Conservation (phyloP, 208 protist genomes). For the Giardia duodenalis region DNA sequence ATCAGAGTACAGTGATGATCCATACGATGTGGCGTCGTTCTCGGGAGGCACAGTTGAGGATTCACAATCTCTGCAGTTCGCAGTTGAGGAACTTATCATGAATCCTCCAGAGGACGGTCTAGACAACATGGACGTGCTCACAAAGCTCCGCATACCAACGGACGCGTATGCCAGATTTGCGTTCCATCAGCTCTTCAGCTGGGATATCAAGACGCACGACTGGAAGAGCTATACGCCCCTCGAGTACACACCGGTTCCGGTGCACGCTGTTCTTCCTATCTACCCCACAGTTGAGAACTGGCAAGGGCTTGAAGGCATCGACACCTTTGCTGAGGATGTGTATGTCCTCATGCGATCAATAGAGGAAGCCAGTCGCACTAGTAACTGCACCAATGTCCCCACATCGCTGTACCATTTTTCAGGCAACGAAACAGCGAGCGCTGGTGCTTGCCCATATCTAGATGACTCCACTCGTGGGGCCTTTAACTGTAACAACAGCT, state of each 20-base stretch:
- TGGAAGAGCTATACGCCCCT: not conserved
- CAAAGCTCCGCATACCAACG: not conserved
- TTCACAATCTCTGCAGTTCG: not conserved
- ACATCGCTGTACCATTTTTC: not conserved
- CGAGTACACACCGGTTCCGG: not conserved
- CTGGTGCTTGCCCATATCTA: not conserved
- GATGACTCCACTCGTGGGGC: not conserved
- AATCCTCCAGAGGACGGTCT: not conserved
- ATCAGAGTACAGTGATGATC: not conserved
- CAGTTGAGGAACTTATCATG: not conserved
- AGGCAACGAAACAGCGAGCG: not conserved
- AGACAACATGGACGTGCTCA: not conserved
- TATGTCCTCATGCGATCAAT: not conserved
- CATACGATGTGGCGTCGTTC: constrained; percentile 19
- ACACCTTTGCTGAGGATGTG: not conserved
- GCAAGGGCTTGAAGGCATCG: not conserved
- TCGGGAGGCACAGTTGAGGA: constrained; percentile 1
- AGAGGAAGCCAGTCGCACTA: not conserved
- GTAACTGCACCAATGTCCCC: not conserved
- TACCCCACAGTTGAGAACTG: not conserved
- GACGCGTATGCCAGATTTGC: not conserved
- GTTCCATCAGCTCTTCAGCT: not conserved
- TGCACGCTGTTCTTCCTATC: not conserved
- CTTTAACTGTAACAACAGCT: not conserved
- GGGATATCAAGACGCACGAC: not conserved